phyloP scores from a whole-genome alignment of 2,329 filamentous ascomycete genomes.

The Colletotrichum theobromicola region DNA sequence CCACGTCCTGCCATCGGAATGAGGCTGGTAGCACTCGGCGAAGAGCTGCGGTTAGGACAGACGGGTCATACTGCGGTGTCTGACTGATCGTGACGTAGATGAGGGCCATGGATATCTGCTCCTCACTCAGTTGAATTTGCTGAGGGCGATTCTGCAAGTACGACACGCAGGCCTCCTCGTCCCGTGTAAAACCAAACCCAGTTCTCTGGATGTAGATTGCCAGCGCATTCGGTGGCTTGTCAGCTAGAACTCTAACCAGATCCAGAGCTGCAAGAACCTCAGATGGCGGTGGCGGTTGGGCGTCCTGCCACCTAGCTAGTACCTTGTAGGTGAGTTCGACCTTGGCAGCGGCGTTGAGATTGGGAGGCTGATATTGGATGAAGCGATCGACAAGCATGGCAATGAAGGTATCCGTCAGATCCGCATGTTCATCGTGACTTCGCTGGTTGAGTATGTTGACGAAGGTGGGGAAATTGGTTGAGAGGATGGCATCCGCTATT shows the following conservation, averaged over 20 bases:
- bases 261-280: conserved; percentile 75
- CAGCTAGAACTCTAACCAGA: conserved; percentile 68
- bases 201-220: conserved; percentile 74
- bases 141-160: conserved; percentile 59
- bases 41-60: conserved; percentile 66
- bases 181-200: conserved; percentile 77
- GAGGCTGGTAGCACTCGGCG: conserved; percentile 64
- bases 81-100: conserved; percentile 68
- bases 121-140: conserved; percentile 72
- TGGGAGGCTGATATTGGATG: conserved; percentile 84
- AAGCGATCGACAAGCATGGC: conserved; percentile 85
- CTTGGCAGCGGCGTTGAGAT: conserved; percentile 79
- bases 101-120: conserved; percentile 82
- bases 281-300: conserved; percentile 66
- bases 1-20: conserved; percentile 74
- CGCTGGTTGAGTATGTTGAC: conserved; percentile 75
- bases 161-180: conserved; percentile 68
- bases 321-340: conserved; percentile 72
- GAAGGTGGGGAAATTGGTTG: conserved; percentile 79
- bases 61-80: conserved; percentile 57
- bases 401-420: conserved; percentile 72
- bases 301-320: conserved; percentile 70
- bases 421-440: conserved; percentile 67
- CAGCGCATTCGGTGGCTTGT: conserved; percentile 60
- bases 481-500: conserved; percentile 86